Percentiles rank a stretch among this genome's conserved stretches.
These are phyloP conservation scores for Rhizopogon vinicolor DNA, from an alignment of 768 basidiomycete genomes.

Conservation along the genomic window DNA sequence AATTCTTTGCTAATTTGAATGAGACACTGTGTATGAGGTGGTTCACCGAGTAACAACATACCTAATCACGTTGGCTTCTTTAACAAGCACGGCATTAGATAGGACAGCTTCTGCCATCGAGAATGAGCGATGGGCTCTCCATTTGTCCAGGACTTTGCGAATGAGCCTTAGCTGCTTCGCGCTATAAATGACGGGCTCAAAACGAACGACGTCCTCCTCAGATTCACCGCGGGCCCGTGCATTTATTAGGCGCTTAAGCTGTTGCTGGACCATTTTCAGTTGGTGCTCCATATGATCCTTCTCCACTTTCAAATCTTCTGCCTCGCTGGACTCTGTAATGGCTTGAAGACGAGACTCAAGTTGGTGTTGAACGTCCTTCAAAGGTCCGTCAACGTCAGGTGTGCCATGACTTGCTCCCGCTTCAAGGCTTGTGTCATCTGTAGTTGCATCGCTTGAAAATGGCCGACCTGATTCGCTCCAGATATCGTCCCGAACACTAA, in stretches of 20 bases:
- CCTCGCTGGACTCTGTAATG: slow-evolving; percentile 64
- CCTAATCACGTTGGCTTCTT: slow-evolving; percentile 96
- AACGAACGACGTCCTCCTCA: slow-evolving; percentile 54
- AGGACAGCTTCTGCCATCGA: slow-evolving; percentile 91
- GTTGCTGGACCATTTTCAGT: slow-evolving; percentile 69
- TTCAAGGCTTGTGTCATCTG: slow-evolving; percentile 86
- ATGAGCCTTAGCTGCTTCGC: slow-evolving; percentile 81
- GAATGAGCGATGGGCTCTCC: slow-evolving; percentile 82
- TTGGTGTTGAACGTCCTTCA: slow-evolving; percentile 71
- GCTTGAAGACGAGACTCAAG: slow-evolving; percentile 64
- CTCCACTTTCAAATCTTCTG: slow-evolving; percentile 84
- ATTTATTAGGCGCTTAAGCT: slow-evolving; percentile 79
- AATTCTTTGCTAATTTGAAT: slow-evolving; percentile 67
- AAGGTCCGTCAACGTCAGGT: slow-evolving; percentile 59
- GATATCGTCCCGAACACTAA: slow-evolving; percentile 80
- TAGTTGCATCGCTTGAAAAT: slow-evolving; percentile 69
- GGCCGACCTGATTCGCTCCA: slow-evolving; percentile 90
- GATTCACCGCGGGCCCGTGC: slow-evolving; percentile 74
- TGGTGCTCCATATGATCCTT: slow-evolving; percentile 94
- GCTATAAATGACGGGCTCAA: slow-evolving; percentile 81
- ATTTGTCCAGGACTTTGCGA: slow-evolving; percentile 76
- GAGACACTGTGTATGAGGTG: neutral
- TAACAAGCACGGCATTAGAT: slow-evolving; percentile 78
- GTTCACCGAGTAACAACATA: slow-evolving; percentile 22
- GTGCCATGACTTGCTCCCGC: slow-evolving; percentile 53